Base-by-base conservation (phyloP, 441 rosid genomes). In the Pelargonium citronellum region DNA sequence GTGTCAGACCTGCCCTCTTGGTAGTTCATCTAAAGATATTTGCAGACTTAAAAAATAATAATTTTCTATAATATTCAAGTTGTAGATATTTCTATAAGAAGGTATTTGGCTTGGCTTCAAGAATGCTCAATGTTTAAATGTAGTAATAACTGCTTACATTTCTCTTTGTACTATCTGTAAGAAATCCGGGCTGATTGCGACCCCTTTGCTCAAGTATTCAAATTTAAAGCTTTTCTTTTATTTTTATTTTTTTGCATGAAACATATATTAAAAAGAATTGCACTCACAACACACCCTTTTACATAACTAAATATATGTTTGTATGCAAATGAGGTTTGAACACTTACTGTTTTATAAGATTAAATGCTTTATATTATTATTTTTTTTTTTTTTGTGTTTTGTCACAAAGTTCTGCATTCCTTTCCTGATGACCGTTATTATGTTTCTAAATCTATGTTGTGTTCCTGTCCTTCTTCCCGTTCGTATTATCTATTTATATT, bases 401-500 rank as follows among this genome's bases (percentile, higher is more conserved):
- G 39, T 34, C 39, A 34, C 39, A 34, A 34, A 34, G 7, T 34
- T 7, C 43, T 39, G 43, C 9, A 6, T 39, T 55, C 61, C 19
- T 19, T 16, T 12, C 12, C 47, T 7, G 17, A 7, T 20, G 12
- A 20, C 30, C n/a, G 22, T 20, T 64, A 5, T 34, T 64, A 5
- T 34, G 30, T 15, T 67, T 65, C 60, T 24, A 49, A 39, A 51
- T 3, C 16, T 7, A 60, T 15, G 7, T 55, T 69, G 12, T 24
- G 24, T 61, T 67, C 30, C 58, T 34, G 51, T 46, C 34, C 62
- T 55, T 10, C 57, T 30, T 68, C 3, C 46, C 63, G 1, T 37
- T 67, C 64, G 43, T 22, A 43, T 15, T 8, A 11, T 49, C 41
- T 57, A 60, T n/a, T 8, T 24, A 69, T 55, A 60, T 69, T 70